These are phyloP conservation scores for Rhodotorula paludigena DNA, from an alignment of 768 basidiomycete genomes.

Conservation along the genomic window DNA sequence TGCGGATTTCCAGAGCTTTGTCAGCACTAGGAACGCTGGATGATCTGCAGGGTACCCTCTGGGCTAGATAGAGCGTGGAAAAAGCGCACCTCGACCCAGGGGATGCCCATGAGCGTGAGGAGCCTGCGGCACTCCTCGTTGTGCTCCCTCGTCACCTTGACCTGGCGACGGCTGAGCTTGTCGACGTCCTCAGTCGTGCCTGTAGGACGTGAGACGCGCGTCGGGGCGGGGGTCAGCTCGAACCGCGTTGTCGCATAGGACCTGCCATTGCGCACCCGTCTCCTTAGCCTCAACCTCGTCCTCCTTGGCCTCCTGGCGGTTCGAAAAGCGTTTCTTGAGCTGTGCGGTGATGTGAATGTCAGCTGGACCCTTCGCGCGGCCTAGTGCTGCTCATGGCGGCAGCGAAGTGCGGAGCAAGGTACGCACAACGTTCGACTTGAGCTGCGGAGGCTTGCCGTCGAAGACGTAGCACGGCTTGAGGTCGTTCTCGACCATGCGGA, in stretches of 20 bases:
- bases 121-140: constrained; percentile 90
- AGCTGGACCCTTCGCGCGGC: no score
- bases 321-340: constrained; percentile 94
- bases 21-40: no score
- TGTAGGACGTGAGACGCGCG: constrained; percentile 29
- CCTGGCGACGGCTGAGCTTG: constrained; percentile 78
- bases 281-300: constrained; percentile 96
- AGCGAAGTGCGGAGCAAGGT: no score
- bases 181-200: constrained; percentile 90
- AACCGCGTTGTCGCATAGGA: no score
- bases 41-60: neutral
- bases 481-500: constrained; percentile 96
- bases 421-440: constrained; percentile 94
- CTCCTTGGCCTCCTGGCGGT: constrained; percentile 85
- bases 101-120: constrained; percentile 91
- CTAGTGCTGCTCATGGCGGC: neutral
- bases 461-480: constrained; percentile 98
- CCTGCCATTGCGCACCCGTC: constrained; percentile 56
- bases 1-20: no score
- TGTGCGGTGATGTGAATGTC: constrained; percentile 45
- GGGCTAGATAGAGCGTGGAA: neutral
- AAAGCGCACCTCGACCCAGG: constrained; percentile 72
- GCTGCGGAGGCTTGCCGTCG: constrained; percentile 94
- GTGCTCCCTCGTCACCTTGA: constrained; percentile 90
- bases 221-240: neutral